phyloP scores from a whole-genome alignment of 768 basidiomycete species.

The Hygrophorus russula region DNA sequence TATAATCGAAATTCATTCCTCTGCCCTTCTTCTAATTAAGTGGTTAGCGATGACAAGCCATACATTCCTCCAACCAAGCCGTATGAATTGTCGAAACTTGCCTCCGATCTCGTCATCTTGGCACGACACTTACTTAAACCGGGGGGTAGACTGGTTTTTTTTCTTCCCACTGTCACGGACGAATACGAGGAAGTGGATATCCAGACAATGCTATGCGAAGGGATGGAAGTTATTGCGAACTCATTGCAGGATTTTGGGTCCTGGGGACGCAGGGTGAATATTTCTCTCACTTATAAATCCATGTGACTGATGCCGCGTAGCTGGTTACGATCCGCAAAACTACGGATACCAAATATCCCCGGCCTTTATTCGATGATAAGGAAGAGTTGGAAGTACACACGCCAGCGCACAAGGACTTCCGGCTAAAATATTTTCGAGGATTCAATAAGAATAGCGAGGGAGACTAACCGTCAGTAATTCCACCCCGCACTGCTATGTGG shows the following conservation, averaged over 20 bases:
- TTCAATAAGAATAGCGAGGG: slow-evolving; percentile 38
- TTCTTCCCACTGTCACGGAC: slow-evolving; percentile 86
- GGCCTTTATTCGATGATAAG: slow-evolving; percentile 40
- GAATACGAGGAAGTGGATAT: slow-evolving; percentile 87
- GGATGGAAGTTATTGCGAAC: slow-evolving; percentile 83
- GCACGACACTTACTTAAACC: slow-evolving; percentile 80
- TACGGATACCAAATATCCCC: slow-evolving; percentile 29
- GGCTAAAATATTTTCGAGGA: slow-evolving; percentile 79
- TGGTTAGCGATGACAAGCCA: slow-evolving; percentile 43
- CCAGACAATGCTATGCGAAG: slow-evolving; percentile 63
- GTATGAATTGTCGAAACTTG: slow-evolving; percentile 83
- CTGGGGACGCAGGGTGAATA: slow-evolving; percentile 82
- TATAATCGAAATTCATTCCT: background rate
- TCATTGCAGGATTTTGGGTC: slow-evolving; percentile 89
- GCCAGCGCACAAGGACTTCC: slow-evolving; percentile 85
- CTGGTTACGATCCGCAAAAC: slow-evolving; percentile 85
- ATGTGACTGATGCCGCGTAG: slow-evolving; percentile 26
- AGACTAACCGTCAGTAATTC: background rate
- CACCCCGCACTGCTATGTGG: too few species aligned
- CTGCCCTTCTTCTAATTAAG: background rate
- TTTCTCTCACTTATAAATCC: background rate
- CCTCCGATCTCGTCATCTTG: slow-evolving; percentile 68
- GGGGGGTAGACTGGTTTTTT: slow-evolving; percentile 86
- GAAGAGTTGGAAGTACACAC: slow-evolving; percentile 23
- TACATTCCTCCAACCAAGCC: slow-evolving; percentile 88